Evolutionary conservation across 345 rosid genomes (phyloP), one percentile per base, ranked within the genome.

Genomic region (Lumnitzera racemosa): DNA sequence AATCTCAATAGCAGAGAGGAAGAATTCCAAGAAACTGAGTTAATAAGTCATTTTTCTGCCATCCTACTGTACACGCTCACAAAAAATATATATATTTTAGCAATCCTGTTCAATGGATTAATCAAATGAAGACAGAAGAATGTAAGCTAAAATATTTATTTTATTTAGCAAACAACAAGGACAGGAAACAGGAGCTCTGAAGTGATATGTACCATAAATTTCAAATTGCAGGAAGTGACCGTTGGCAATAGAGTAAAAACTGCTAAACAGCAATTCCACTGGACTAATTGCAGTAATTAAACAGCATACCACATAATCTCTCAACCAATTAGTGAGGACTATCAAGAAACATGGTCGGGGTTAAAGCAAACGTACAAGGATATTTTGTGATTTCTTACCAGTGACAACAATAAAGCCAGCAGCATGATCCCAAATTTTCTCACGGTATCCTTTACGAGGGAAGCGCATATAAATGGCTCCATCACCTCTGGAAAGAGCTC

Each of bases 401-500:
- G 90, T 81, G 9, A 90, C 96, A 53, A 94, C 95, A 29, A 94
- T 86, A 67, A 72, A 81, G 24, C 99, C 96, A 16, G 97, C 99
- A 58, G 95, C 99, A 77, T 94, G 99, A 76, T 94, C 97, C 97
- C 97, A 90, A 74, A 90, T 94, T 71, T 90, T 94, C 72, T 94
- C 97, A 10, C 84, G 85, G 70, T 94, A 90, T 48, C 99, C 99
- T 79, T 78, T 74, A 57, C 67, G 92, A 48, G 97, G 92, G 59
- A 90, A 78, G 53, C 96, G 78, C 57, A 94, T 61, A 73, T 90
- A 94, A 55, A 94, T 88, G 24, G 91, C 88, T 68, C 99, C 97
- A 72, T 94, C 97, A 59, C 97, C 97, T 83, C 96, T 77, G 3
- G 96, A 86, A 49, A 94, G 74, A 49, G 97, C 96, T 25, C 90